Percentiles rank a stretch among this genome's conserved stretches.
Conservation (phyloP, 192 early-diverging fungal genomes). For the Coemansia sp. region DNA sequence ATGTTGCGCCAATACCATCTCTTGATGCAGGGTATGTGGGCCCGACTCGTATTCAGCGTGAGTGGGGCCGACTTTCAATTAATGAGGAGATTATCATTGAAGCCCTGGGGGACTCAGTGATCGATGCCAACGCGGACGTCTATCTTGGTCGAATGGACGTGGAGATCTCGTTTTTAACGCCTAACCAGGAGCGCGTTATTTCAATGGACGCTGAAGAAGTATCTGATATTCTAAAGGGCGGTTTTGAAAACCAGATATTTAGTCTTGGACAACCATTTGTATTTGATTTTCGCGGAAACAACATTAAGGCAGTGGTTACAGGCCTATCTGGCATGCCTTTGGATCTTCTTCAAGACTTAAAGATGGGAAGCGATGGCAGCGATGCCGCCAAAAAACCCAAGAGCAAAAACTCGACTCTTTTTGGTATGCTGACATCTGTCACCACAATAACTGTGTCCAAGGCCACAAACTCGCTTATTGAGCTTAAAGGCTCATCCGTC, state of each 20-base stretch:
- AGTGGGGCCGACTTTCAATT: slow-evolving; percentile 58
- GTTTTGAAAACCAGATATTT: slow-evolving; percentile 82
- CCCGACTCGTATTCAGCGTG: slow-evolving; percentile 40
- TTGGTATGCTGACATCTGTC: slow-evolving; percentile 72
- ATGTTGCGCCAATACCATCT: slow-evolving; percentile 51
- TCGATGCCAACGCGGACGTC: slow-evolving; percentile 43
- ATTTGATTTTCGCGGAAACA: slow-evolving; percentile 80
- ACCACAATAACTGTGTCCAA: slow-evolving; percentile 71
- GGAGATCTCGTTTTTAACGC: slow-evolving; percentile 62
- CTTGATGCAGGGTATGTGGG: slow-evolving; percentile 34
- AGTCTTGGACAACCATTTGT: slow-evolving; percentile 72
- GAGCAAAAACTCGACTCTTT: slow-evolving; percentile 14
- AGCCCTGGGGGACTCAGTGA: slow-evolving; percentile 47
- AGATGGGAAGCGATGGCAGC: slow-evolving; percentile 14
- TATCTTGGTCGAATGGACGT: slow-evolving; percentile 56
- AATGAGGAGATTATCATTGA: slow-evolving; percentile 60
- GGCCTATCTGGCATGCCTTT: slow-evolving; percentile 49
- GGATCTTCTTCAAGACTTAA: slow-evolving; percentile 44
- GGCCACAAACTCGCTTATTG: slow-evolving; percentile 70
- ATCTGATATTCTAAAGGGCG: slow-evolving; percentile 56
- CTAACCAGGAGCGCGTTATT: slow-evolving; percentile 54
- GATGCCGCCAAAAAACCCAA: background rate
- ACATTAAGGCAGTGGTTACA: slow-evolving; percentile 55
- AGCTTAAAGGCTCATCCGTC: slow-evolving; percentile 63
- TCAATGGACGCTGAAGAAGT: slow-evolving; percentile 76